Conservation (phyloP, 768 basidiomycete species). For the Serendipita sp. region DNA sequence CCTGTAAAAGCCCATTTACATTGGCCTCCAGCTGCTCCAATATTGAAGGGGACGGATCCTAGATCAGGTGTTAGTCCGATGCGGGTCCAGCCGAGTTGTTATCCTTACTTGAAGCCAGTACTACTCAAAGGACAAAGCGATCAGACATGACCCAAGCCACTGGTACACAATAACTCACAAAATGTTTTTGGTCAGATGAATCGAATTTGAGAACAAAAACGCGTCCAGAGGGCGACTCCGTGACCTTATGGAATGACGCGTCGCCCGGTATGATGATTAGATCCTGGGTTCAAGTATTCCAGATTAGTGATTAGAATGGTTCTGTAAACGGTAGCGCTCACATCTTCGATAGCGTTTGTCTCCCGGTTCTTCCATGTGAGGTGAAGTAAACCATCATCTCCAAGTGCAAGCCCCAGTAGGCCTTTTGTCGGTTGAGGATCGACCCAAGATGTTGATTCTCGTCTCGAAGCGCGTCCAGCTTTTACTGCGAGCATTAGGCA, state of each 20-base stretch:
- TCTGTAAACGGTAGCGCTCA: constrained; percentile 14
- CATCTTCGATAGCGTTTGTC: constrained; percentile 46
- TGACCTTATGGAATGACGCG: constrained; percentile 61
- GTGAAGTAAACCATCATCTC: constrained; percentile 61
- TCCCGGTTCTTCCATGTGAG: constrained; percentile 66
- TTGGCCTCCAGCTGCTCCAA: constrained; percentile 61
- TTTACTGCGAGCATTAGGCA: constrained; percentile 28
- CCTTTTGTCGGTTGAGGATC: constrained; percentile 57
- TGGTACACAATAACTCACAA: constrained; percentile 35
- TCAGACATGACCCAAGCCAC: constrained; percentile 8
- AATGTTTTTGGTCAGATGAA: constrained; percentile 76
- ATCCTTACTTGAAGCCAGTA: constrained; percentile 70
- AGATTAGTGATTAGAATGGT: constrained; percentile 4
- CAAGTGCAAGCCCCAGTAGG: constrained; percentile 47
- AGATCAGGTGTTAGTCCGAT: not conserved
- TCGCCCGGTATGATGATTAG: constrained; percentile 77
- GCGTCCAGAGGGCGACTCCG: constrained; percentile 46
- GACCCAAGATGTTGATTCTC: constrained; percentile 47
- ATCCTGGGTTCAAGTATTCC: constrained; percentile 32
- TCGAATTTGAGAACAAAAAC: constrained; percentile 84
- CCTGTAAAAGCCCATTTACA: constrained; percentile 50
- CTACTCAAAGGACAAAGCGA: constrained; percentile 21
- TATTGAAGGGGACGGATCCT: constrained; percentile 51
- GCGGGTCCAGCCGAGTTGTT: not conserved
- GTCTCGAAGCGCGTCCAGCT: constrained; percentile 60